phyloP scores from a whole-genome alignment of 768 basidiomycete genomes.

The Rhizopogon vulgaris region DNA sequence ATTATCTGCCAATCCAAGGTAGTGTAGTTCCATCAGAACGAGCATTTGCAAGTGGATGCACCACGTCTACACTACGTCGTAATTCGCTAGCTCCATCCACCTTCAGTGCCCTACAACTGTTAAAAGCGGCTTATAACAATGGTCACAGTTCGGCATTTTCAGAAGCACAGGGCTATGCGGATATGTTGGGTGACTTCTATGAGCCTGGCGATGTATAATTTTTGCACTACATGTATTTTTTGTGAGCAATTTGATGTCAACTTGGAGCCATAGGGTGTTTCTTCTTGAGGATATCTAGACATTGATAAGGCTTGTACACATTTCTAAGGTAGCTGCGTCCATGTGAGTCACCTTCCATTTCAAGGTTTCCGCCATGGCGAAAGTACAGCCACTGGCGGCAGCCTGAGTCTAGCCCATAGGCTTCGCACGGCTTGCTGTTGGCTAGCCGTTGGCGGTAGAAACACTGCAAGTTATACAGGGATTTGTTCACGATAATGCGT shows the following conservation, averaged over 20 bases:
- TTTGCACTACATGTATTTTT: no score
- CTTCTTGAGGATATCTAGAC: no score
- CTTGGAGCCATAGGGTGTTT: no score
- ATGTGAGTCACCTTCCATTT: no score
- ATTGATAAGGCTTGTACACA: no score
- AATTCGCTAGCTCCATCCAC: slow-evolving; percentile 16
- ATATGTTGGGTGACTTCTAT: no score
- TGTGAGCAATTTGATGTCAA: no score
- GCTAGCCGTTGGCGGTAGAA: background rate
- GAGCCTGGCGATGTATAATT: no score
- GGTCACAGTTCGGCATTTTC: slow-evolving; percentile 16
- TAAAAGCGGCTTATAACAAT: slow-evolving; percentile 24
- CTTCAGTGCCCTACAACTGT: slow-evolving; percentile 12
- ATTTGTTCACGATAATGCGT: no score
- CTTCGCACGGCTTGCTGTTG: background rate
- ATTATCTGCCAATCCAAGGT: slow-evolving; percentile 20
- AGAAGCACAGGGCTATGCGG: slow-evolving; percentile 1
- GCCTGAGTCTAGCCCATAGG: background rate
- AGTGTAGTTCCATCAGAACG: slow-evolving; percentile 19
- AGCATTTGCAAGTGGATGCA: slow-evolving; percentile 20
- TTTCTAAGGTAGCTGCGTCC: no score
- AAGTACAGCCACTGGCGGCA: background rate
- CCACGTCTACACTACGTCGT: slow-evolving; percentile 15
- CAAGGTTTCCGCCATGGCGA: no score
- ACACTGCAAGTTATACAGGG: no score